Conservation (phyloP, 2,329 filamentous ascomycete genomes). For the Akanthomyces lecanii region DNA sequence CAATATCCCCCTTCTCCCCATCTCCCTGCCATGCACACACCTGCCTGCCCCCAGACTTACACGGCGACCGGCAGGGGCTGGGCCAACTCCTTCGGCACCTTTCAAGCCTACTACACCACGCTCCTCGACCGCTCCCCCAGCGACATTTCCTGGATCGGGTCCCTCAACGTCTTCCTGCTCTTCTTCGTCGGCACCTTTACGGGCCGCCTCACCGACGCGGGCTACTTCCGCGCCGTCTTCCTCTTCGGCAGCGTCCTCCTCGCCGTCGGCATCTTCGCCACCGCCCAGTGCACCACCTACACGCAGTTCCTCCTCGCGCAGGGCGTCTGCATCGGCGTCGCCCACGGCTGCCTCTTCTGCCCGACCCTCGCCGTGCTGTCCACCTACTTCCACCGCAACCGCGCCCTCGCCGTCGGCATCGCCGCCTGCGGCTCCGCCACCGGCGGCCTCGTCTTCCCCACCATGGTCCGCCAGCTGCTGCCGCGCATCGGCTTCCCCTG, state of each 20-base stretch:
- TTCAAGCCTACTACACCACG: constrained; percentile 49
- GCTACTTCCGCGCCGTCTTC: constrained; percentile 45
- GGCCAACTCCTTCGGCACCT: constrained; percentile 53
- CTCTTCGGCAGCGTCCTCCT: constrained; percentile 38
- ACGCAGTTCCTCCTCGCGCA: constrained; percentile 56
- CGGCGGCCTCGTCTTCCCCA: constrained; percentile 55
- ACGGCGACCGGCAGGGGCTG: constrained; percentile 37
- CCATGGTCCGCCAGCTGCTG: constrained; percentile 27
- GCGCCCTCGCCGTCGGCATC: constrained; percentile 58
- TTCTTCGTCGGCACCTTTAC: constrained; percentile 52
- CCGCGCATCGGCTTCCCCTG: constrained; percentile 39
- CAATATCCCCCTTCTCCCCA: too few relatives aligned
- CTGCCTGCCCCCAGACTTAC: background rate
- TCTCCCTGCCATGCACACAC: background rate
- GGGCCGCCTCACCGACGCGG: constrained; percentile 51
- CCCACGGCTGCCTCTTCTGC: constrained; percentile 60
- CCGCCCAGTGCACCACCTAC: constrained; percentile 43
- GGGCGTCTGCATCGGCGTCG: constrained; percentile 54
- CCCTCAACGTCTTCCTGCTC: constrained; percentile 49
- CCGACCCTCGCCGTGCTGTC: constrained; percentile 61
- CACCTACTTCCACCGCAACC: constrained; percentile 58
- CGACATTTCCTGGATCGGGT: constrained; percentile 50
- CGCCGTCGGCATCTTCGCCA: constrained; percentile 45
- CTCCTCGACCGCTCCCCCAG: constrained; percentile 38
- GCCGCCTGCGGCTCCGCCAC: constrained; percentile 56